Evolutionary conservation across 345 rosid species (phyloP).

Genomic region (Toxicodendron radicans): DNA sequence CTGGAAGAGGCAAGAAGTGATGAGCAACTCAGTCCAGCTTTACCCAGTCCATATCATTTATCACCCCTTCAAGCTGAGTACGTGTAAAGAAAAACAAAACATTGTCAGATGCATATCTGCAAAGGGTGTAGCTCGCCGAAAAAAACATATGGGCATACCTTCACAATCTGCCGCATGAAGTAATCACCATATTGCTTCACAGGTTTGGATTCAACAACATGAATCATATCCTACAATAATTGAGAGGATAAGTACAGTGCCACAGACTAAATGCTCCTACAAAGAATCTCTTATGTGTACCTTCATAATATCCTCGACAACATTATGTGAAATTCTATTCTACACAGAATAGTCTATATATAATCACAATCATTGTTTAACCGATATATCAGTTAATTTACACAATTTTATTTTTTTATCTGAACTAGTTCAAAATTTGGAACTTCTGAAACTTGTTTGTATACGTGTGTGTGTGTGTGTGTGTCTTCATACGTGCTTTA

Average conservation of each 20-base stretch:
- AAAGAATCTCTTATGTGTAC: not conserved
- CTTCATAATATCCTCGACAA: not conserved
- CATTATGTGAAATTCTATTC: not conserved
- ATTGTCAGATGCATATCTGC: not conserved
- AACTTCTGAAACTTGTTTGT: too few species aligned
- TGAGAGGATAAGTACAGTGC: not conserved
- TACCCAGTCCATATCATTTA: constrained; percentile 75
- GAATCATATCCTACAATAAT: constrained; percentile 78
- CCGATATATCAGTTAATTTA: not conserved
- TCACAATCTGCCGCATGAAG: constrained; percentile 91
- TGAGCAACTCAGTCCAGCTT: constrained; percentile 55
- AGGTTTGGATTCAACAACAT: constrained; percentile 72
- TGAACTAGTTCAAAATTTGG: too few species aligned
- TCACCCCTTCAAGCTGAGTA: constrained; percentile 84
- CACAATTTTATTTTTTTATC: too few species aligned
- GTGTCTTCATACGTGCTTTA: not conserved
- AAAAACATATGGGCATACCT: constrained; percentile 41
- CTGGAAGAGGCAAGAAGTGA: not conserved
- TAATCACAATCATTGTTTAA: not conserved
- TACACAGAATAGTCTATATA: not conserved
- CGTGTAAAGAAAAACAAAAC: not conserved
- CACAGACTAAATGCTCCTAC: not conserved
- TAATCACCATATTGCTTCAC: constrained; percentile 78
- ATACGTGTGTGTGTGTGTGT: not conserved
- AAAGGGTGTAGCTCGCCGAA: not conserved